A percentile compares a stretch with the other conserved stretches of the same genome.
Conservation (phyloP, 179 eudicot species). For the Heliamphora pulchella region DNA sequence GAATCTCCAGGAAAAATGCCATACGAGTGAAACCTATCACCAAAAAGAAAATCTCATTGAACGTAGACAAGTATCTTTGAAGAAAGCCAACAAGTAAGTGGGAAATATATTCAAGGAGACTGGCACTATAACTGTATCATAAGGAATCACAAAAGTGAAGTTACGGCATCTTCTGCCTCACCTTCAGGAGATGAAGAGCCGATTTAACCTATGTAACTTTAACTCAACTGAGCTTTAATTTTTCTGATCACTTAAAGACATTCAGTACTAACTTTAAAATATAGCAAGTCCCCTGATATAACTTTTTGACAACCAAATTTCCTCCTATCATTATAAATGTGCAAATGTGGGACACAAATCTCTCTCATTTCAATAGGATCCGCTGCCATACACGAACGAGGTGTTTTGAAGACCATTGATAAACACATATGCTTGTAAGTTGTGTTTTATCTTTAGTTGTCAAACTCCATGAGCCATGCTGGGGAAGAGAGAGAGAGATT, state of each 20-base stretch:
- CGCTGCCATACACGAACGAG: neutral
- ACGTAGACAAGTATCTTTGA: neutral
- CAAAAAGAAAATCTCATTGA: neutral
- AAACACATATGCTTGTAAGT: neutral
- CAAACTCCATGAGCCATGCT: neutral
- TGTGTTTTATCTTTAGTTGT: conserved; percentile 6
- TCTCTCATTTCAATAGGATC: neutral
- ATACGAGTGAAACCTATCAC: neutral
- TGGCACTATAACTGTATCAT: neutral
- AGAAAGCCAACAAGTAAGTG: neutral
- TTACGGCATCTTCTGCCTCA: neutral
- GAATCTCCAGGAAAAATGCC: neutral
- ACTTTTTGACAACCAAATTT: conserved; percentile 1
- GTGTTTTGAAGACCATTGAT: neutral
- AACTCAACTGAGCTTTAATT: neutral
- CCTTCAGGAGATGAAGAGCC: neutral
- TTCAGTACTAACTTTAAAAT: neutral
- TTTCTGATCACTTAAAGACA: neutral
- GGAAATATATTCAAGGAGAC: neutral
- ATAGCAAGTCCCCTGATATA: neutral
- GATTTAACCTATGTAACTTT: neutral
- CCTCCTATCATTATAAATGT: neutral
- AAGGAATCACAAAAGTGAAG: neutral
- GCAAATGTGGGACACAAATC: too few relatives aligned
- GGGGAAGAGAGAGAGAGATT: neutral